Evolutionary conservation across 2,329 filamentous ascomycete species (phyloP).

Genomic region (Colletotrichum graminicola): DNA sequence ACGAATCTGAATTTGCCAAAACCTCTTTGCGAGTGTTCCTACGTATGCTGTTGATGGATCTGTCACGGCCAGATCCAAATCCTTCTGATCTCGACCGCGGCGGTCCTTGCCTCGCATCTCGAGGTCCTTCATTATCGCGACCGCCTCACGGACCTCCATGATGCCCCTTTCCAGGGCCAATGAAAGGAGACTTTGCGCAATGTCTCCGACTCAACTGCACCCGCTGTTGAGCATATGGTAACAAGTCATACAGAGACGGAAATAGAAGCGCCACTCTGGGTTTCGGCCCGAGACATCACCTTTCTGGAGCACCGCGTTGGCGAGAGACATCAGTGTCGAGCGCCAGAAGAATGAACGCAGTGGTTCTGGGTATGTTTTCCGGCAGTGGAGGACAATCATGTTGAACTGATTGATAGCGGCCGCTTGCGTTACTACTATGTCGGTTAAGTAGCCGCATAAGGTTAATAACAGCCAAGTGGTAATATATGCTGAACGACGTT

Average conservation of each 20-base stretch:
- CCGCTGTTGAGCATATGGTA: slow-evolving; percentile 52
- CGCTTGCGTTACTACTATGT: slow-evolving; percentile 38
- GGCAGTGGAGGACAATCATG: slow-evolving; percentile 52
- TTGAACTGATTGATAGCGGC: slow-evolving; percentile 55
- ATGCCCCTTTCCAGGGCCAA: slow-evolving; percentile 51
- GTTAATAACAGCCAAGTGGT: slow-evolving; percentile 53
- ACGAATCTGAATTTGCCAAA: slow-evolving; percentile 32
- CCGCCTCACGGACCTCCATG: slow-evolving; percentile 48
- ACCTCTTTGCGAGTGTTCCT: slow-evolving; percentile 50
- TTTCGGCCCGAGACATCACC: slow-evolving; percentile 40
- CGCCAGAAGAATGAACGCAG: slow-evolving; percentile 56
- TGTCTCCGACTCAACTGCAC: slow-evolving; percentile 52
- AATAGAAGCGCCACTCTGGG: slow-evolving; percentile 51
- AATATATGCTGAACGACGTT: slow-evolving; percentile 51
- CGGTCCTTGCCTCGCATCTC: slow-evolving; percentile 44
- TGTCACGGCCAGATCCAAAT: slow-evolving; percentile 51
- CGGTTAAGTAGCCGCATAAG: slow-evolving; percentile 49
- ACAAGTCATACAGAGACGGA: slow-evolving; percentile 54
- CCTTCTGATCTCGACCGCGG: slow-evolving; percentile 45
- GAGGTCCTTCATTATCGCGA: slow-evolving; percentile 48
- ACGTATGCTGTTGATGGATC: slow-evolving; percentile 50
- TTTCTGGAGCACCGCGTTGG: slow-evolving; percentile 52
- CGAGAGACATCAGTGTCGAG: slow-evolving; percentile 53
- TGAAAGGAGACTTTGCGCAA: slow-evolving; percentile 51
- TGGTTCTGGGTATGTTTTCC: slow-evolving; percentile 49